A percentile compares a stretch with the other conserved stretches of the same genome.
These are phyloP conservation scores for Setaria viridis DNA, from an alignment of 202 grass and related monocot genomes.

Conservation along the genomic window DNA sequence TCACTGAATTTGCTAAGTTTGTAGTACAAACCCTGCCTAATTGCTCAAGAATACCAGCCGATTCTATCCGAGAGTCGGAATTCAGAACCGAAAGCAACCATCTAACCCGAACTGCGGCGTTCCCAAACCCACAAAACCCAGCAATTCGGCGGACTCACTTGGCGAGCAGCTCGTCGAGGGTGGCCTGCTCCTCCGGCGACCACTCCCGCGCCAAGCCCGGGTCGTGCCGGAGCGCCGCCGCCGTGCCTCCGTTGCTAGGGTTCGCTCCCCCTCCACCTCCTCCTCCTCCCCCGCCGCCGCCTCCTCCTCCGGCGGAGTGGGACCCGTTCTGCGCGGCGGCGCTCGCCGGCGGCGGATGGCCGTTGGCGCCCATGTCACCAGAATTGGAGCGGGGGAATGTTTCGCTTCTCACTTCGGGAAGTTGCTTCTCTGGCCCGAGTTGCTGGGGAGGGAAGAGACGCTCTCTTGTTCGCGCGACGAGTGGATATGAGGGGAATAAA, in stretches of 20 bases:
- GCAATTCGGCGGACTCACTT: slow-evolving; percentile 59
- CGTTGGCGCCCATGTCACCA: slow-evolving; percentile 71
- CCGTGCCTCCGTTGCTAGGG: slow-evolving; percentile 68
- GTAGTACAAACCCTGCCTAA: slow-evolving; percentile 1
- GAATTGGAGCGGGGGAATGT: slow-evolving; percentile 37
- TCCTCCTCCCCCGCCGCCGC: slow-evolving; percentile 50
- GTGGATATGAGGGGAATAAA: slow-evolving; percentile 47
- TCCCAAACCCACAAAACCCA: not conserved
- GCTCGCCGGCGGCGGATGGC: slow-evolving; percentile 66
- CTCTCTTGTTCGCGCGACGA: slow-evolving; percentile 43
- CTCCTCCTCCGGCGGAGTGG: slow-evolving; percentile 49
- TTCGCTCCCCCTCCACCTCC: slow-evolving; percentile 56
- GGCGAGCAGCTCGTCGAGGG: slow-evolving; percentile 77
- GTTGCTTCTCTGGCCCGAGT: slow-evolving; percentile 33
- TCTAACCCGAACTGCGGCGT: slow-evolving; percentile 17
- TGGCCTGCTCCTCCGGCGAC: slow-evolving; percentile 82
- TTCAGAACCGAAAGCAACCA: slow-evolving; percentile 21
- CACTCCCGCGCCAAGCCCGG: slow-evolving; percentile 87
- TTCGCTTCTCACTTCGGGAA: slow-evolving; percentile 17
- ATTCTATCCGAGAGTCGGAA: slow-evolving; percentile 22
- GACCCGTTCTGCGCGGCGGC: slow-evolving; percentile 54
- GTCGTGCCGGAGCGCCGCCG: slow-evolving; percentile 76
- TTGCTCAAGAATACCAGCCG: slow-evolving; percentile 27
- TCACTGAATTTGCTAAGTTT: slow-evolving; percentile 21
- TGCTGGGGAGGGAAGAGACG: not conserved